phyloP scores from a whole-genome alignment of 2,329 filamentous ascomycete species.

The Beauveria asiatica region DNA sequence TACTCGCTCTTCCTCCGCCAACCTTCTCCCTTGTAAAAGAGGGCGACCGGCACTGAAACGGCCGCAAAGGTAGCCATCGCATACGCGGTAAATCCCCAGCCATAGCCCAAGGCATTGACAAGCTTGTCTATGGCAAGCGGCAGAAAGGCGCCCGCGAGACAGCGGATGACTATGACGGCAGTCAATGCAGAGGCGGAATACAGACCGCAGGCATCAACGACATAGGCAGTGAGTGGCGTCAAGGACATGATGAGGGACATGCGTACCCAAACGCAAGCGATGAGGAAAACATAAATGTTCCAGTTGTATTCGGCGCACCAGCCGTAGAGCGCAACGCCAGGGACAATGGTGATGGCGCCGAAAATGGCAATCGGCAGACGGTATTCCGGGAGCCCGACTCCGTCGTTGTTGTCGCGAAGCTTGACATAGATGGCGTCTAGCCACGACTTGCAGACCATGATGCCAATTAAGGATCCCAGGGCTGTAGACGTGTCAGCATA shows the following conservation, averaged over 20 bases:
- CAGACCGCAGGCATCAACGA: conserved; percentile 11
- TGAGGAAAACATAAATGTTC: conserved; percentile 5
- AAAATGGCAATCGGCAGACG: conserved; percentile 44
- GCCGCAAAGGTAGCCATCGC: conserved; percentile 19
- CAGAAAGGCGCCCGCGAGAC: conserved; percentile 91
- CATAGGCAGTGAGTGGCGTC: conserved; percentile 10
- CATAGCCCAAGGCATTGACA: conserved; percentile 38
- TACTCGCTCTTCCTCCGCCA: conserved; percentile 27
- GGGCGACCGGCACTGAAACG: conserved; percentile 40
- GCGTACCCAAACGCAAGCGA: conserved; percentile 9
- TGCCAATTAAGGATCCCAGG: conserved; percentile 37
- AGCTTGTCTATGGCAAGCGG: conserved; percentile 88
- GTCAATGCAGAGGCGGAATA: conserved; percentile 11
- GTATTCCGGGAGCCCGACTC: conserved; percentile 41
- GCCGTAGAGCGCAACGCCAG: conserved; percentile 9
- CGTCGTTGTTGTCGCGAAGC: conserved; percentile 32
- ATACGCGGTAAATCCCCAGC: conserved; percentile 2
- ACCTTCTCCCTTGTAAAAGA: conserved; percentile 40
- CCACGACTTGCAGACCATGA: conserved; percentile 39
- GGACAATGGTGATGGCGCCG: conserved; percentile 19
- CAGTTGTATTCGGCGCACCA: conserved; percentile 9
- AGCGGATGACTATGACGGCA: conserved; percentile 44
- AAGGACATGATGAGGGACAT: conserved; percentile 9
- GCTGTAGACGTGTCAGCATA: conserved; percentile 24
- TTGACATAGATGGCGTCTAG: conserved; percentile 47